Evolutionary conservation across 306 rosid genomes (phyloP).

Genomic region (Begonia fuchsioides): DNA sequence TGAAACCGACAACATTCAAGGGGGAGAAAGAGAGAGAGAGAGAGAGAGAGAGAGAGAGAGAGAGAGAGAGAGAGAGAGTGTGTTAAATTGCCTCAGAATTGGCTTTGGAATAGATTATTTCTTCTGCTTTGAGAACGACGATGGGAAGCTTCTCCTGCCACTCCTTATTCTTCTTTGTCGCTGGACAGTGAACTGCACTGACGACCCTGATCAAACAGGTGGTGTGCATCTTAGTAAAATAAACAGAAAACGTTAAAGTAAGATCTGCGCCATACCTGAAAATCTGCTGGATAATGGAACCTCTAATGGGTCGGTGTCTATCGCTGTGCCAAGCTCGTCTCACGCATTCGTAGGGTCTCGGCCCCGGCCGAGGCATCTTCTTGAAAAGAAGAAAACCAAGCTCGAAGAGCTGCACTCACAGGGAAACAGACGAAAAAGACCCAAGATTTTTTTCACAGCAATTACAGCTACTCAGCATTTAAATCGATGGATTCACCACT

Average conservation of each 20-base stretch:
- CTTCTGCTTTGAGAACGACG: slow-evolving; percentile 90
- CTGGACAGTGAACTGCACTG: slow-evolving; percentile 48
- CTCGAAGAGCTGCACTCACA: background rate
- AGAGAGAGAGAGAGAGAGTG: slow-evolving; percentile 8
- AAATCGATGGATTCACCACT: slow-evolving; percentile 26
- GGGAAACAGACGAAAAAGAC: slow-evolving; percentile 17
- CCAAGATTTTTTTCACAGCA: slow-evolving; percentile 13
- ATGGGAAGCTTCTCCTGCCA: slow-evolving; percentile 86
- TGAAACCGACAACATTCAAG: too few species aligned
- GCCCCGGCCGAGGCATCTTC: slow-evolving; percentile 99
- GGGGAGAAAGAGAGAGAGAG: slow-evolving; percentile 14
- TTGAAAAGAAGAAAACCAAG: slow-evolving; percentile 3
- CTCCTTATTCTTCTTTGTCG: slow-evolving; percentile 80
- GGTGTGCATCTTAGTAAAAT: slow-evolving; percentile 44
- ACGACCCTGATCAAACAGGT: slow-evolving; percentile 90
- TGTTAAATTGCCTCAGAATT: slow-evolving; percentile 66
- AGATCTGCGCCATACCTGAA: slow-evolving; percentile 63
- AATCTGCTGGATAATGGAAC: slow-evolving; percentile 81
- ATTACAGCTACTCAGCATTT: slow-evolving; percentile 22
- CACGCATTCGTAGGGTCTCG: slow-evolving; percentile 98
- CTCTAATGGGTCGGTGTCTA: slow-evolving; percentile 84
- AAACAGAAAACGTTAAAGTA: slow-evolving; percentile 9
- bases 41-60: slow-evolving; percentile 10
- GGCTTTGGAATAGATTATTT: slow-evolving; percentile 97
- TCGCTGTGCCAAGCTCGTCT: slow-evolving; percentile 99